These are phyloP conservation scores for Penicillium sclerotigenum DNA, from an alignment of 2,329 filamentous ascomycete genomes.

Conservation along the genomic window DNA sequence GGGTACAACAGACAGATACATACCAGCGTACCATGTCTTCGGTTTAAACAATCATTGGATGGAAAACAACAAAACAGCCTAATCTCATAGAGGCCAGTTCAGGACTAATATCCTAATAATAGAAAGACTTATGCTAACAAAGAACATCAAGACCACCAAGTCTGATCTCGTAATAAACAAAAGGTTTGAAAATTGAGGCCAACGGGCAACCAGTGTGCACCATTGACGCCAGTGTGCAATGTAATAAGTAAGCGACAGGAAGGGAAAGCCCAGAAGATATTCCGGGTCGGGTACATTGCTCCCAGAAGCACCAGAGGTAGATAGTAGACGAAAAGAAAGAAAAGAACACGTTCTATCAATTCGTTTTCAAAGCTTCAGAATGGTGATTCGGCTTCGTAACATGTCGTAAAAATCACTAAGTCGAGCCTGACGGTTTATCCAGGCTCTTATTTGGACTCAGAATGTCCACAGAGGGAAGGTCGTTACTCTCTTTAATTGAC, in stretches of 20 bases:
- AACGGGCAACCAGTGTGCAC: slow-evolving; percentile 5
- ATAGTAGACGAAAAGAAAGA: slow-evolving; percentile 12
- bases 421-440: slow-evolving; percentile 1
- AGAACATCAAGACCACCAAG: slow-evolving; percentile 12
- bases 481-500: slow-evolving; percentile 25
- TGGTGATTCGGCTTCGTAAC: background rate
- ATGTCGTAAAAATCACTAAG: slow-evolving; percentile 10
- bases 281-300: slow-evolving; percentile 7
- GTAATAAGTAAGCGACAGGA: slow-evolving; percentile 16
- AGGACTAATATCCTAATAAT: slow-evolving; percentile 5
- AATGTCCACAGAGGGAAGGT: slow-evolving; percentile 19
- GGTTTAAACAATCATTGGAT: background rate
- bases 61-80: slow-evolving; percentile 12
- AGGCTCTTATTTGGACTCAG: slow-evolving; percentile 8
- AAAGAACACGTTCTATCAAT: slow-evolving; percentile 19
- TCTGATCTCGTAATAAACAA: slow-evolving; percentile 9
- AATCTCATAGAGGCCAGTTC: slow-evolving; percentile 12
- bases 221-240: slow-evolving; percentile 24
- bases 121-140: slow-evolving; percentile 10
- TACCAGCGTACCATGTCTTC: background rate
- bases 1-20: background rate
- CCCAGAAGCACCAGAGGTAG: slow-evolving; percentile 8
- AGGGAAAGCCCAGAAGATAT: slow-evolving; percentile 9
- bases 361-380: slow-evolving; percentile 18
- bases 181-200: slow-evolving; percentile 6